Base-by-base conservation (phyloP, 805 yeast species). In the Nakazawaea pomicola region DNA sequence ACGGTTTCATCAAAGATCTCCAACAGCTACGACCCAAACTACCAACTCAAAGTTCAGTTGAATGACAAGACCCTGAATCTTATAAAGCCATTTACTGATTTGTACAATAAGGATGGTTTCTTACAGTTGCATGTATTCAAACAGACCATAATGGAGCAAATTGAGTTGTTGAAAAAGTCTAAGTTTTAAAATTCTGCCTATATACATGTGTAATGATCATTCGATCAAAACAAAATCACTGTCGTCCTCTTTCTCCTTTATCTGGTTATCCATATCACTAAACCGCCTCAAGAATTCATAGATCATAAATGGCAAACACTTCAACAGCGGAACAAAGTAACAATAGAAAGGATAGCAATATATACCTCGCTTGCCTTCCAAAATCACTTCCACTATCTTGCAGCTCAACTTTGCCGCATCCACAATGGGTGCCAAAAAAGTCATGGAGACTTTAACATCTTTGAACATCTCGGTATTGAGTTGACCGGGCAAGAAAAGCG, bases 401-500 rank as follows among this genome's bases (percentile, higher is more conserved):
- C 27, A 27, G 0, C 78, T 74, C 29, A 76, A 52, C 23, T 54
- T 52, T 1, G 32, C 25, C 37, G 61, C 67, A 40, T 65, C 62
- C 0, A 74, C 65, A 7, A 72, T 29, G 0, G 82, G 81, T 0
- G 79, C 78, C 33, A 75, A 51, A 44, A 74, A 72, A 23, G 46
- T 46, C 31, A 58, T 55, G 6, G 66, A 58, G 4, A 72, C 70
- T 2, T 52, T 47, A 7, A 73, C 69, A 47, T 74, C 78, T 2
- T 50, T 47, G 47, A 76, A 76, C 80, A 76, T 73, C 8, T 49
- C 52, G 0, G 76, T 62, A 33, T 64, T 58, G 23, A 76, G 51
- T 51, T 76, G 81, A 2, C 82, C 82, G 0, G 80, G 78, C 2
- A 64, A 45, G 6, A 74, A 67, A 9, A 69, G 51, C 12, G 70